These are phyloP conservation scores for Penicillium paradoxum DNA, from an alignment of 495 filamentous ascomycete genomes.

Conservation along the genomic window DNA sequence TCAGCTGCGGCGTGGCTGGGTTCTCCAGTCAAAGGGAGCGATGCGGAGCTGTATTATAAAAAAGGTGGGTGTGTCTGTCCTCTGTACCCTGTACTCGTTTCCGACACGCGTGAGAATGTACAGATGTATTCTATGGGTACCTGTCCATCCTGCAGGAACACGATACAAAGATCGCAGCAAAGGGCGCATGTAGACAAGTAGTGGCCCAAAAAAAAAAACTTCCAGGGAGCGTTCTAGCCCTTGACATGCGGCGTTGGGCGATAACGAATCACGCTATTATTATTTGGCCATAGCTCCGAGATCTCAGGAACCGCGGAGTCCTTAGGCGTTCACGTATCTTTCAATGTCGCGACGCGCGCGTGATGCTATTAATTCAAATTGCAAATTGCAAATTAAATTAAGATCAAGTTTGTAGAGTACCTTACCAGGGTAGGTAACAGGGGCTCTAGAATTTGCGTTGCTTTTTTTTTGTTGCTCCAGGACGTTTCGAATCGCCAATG, in stretches of 20 bases:
- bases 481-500: constrained; percentile 2
- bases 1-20: constrained; percentile 14
- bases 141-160: constrained; percentile 6
- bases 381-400: too few relatives aligned
- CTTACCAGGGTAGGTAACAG: too few relatives aligned
- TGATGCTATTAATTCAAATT: not conserved
- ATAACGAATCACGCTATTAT: constrained; percentile 17
- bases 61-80: not conserved
- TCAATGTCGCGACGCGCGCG: constrained; percentile 4
- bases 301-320: constrained; percentile 12
- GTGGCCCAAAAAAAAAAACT: too few relatives aligned
- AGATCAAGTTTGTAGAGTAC: too few relatives aligned
- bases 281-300: constrained; percentile 4
- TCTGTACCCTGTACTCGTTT: not conserved
- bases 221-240: constrained; percentile 1
- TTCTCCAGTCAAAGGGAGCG: constrained; percentile 10
- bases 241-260: not conserved
- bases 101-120: not conserved
- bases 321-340: constrained; percentile 9
- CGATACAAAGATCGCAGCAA: not conserved
- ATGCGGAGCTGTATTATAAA: constrained; percentile 15
- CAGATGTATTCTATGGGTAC: not conserved
- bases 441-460: not conserved
- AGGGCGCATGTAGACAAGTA: not conserved
- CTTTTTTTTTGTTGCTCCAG: constrained; percentile 3